Evolutionary conservation across 768 basidiomycete species (phyloP), one percentile per base, ranked within the genome.

Genomic region (Paxillus rubicundulus): DNA sequence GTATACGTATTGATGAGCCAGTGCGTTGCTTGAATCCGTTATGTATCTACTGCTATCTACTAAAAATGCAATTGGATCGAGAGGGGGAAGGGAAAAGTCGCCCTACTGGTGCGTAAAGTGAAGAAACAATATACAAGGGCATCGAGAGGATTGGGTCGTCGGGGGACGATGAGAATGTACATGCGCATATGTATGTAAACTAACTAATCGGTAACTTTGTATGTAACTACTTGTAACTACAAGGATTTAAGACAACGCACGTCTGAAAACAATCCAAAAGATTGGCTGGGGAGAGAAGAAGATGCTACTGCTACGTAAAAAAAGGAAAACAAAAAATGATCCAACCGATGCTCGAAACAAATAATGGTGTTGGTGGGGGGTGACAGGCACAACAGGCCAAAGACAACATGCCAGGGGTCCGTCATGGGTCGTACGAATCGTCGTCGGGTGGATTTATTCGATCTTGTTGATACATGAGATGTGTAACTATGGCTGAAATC

Each of bases 11-110:
- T 56, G 59, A 55, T 50, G 48, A n/a, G n/a, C 53, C 34, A 18
- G 56, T 64, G 57, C 57, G 54, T 65, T 60, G 62, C 60, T 62
- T 54, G 53, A 47, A 44, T 44, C 39, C 17, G 40, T 33, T 47
- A 24, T 68, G 61, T 71, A 71, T 70, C 70, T 70, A 70, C 68
- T 70, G 50, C 60, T 70, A 69, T 70, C 70, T 69, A 69, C 70
- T 69, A 71, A 56, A 49, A 30, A 44, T 52, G 50, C 50, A 24
- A 9, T 14, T 77, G 68, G 75, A 75, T 70, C 61, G 33, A 2
- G 65, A 58, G 58, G 47, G n/a, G n/a, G n/a, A n/a, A n/a, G n/a
- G n/a, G n/a, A 62, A 64, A 70, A 48, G 50, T 36, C 33, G 34
- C 37, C 12, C 33, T 55, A 49, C 53, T 56, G 24, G 37, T 46